Percentiles rank a stretch among this genome's conserved stretches.
phyloP scores from a whole-genome alignment of 1,284 basidiomycete genomes.

The Volvariella volvacea region DNA sequence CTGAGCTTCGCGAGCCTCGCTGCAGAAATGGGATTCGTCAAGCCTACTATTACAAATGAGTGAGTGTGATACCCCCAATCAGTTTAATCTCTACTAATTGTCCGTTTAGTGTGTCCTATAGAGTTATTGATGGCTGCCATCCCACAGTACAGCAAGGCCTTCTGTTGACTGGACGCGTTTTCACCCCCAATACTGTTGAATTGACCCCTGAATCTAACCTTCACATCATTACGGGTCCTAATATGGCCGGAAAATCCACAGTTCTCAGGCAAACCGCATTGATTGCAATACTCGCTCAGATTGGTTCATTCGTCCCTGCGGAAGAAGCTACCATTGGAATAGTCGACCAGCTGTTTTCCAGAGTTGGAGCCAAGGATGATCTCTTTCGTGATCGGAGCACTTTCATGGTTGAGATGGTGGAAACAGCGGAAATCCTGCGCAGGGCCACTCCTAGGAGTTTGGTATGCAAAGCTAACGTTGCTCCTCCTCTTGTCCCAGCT shows the following conservation, averaged over 20 bases:
- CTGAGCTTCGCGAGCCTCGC: constrained; percentile 82
- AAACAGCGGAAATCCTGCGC: constrained; percentile 76
- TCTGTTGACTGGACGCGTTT: constrained; percentile 65
- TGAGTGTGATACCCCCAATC: constrained; percentile 29
- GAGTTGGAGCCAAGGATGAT: constrained; percentile 96
- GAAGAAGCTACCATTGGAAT: constrained; percentile 74
- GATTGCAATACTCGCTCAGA: constrained; percentile 87
- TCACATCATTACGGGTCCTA: constrained; percentile 89
- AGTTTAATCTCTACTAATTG: constrained; percentile 1
- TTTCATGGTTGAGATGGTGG: constrained; percentile 92
- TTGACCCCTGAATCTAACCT: constrained; percentile 58
- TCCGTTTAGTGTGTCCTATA: constrained; percentile 47
- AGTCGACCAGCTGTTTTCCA: constrained; percentile 88
- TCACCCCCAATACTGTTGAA: constrained; percentile 77
- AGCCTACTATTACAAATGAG: constrained; percentile 70
- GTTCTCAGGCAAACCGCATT: constrained; percentile 89
- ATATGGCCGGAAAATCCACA: constrained; percentile 96
- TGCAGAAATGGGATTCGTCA: constrained; percentile 69
- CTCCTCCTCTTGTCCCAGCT: constrained; percentile 1
- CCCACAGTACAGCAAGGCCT: constrained; percentile 91
- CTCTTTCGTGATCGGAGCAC: constrained; percentile 89
- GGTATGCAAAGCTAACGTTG: constrained; percentile 36
- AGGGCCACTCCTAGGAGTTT: constrained; percentile 79
- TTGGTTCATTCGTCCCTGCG: constrained; percentile 91
- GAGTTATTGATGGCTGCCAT: constrained; percentile 80